These are phyloP conservation scores for Pichia sp. DNA, from an alignment of 1,139 yeast genomes.

Conservation along the genomic window DNA sequence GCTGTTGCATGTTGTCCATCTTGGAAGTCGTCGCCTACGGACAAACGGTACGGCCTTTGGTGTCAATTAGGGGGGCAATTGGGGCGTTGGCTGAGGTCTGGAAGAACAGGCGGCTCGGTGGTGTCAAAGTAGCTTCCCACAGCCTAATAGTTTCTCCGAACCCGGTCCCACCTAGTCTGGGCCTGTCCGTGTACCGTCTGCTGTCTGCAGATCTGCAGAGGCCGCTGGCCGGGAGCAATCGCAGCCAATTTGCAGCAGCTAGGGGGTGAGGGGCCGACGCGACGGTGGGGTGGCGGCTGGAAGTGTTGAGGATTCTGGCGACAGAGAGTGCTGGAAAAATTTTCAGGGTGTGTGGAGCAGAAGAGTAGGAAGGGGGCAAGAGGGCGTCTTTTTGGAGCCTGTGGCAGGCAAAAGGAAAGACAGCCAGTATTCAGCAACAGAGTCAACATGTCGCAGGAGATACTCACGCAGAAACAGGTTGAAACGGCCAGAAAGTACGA, in stretches of 20 bases:
- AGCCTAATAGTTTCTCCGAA: too few species aligned
- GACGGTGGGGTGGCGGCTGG: not conserved
- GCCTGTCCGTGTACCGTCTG: not conserved
- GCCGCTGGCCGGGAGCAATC: too few species aligned
- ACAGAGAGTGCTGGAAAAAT: not conserved
- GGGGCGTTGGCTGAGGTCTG: too few species aligned
- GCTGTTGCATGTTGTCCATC: conserved; percentile 16
- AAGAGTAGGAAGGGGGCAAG: not conserved
- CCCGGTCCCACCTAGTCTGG: too few species aligned
- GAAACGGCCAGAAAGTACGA: conserved; percentile 43
- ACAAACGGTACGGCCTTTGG: not conserved
- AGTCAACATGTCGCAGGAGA: not conserved
- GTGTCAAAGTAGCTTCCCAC: too few species aligned
- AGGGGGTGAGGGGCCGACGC: not conserved
- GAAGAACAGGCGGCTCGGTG: too few species aligned
- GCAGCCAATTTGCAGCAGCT: not conserved
- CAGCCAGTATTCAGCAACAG: not conserved
- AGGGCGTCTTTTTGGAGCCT: not conserved
- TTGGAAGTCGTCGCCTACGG: not conserved
- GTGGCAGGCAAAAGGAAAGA: not conserved
- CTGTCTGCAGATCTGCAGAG: not conserved
- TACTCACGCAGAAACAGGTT: conserved; percentile 27
- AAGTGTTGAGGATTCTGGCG: not conserved
- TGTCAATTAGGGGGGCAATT: too few species aligned
- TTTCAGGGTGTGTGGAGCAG: conserved; percentile 8